Base-by-base conservation (phyloP, 106 monocot genomes). In the Iris macrosiphon region DNA sequence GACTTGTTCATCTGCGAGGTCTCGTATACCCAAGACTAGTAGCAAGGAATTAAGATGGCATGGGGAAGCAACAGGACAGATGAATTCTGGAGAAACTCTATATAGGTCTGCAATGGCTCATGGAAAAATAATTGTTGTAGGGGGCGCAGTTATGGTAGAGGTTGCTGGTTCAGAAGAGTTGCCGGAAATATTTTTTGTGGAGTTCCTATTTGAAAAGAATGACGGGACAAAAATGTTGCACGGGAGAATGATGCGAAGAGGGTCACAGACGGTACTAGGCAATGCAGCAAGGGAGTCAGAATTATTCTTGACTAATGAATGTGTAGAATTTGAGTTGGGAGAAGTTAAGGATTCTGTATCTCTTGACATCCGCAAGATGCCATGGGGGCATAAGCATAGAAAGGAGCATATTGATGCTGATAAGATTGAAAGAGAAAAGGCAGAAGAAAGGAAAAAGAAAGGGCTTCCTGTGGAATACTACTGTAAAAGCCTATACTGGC, bases 211-310 rank as follows among this genome's bases (percentile, higher is more conserved):
- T 76, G 74, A 90, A 63, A 80, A 68, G 52, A 27, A 30, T 27
- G 71, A 83, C 63, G 79, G 79, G n/a, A 34, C 42, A 5, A 90
- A 80, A 74, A 90, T 90, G 79, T 65, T 63, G 23, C 96, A 96
- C 78, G 96, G 96, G 15, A 79, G 90, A 53, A 30, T 78, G 5
- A 34, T 87, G 69, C 47, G 54, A 7, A 77, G 65, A 62, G 96
- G 96, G 5, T 67, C 52, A 6, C 69, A 80, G 34, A 96, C 96
- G 16, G 58, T 96, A 62, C 81, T 96, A 57, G 90, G 86, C 46
- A 89, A 96, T 72, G 82, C 96, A 40, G 79, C 98, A 43, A 84
- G 84, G 71, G 91, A 87, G 45, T 83, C 87, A 51, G 98, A 98
- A 57, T 52, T 98, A 23, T 98, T 98, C 62, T 53, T 98, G 57